These are phyloP conservation scores for Bryoerythrophyllum caledonicum DNA, from an alignment of 225 moss, liverwort and hornwort species.

Conservation along the genomic window DNA sequence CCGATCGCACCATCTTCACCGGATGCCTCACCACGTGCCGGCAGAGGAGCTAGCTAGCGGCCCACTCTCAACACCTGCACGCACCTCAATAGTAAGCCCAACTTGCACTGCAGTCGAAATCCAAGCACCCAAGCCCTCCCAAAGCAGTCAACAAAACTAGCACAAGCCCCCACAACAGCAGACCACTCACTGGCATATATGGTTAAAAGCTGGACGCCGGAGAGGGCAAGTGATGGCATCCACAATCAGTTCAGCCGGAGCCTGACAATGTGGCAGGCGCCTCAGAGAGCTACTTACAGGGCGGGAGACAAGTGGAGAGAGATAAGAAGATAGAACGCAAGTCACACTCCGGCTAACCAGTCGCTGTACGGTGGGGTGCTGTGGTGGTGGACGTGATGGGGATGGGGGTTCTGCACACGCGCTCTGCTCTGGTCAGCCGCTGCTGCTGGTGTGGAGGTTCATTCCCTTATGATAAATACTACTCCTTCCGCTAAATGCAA, in stretches of 20 bases:
- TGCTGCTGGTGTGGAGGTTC: not conserved
- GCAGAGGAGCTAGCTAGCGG: not conserved
- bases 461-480: not conserved
- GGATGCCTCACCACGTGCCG: too few relatives aligned
- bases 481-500: too few relatives aligned
- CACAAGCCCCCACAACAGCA: not conserved
- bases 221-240: not conserved
- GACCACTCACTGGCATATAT: not conserved
- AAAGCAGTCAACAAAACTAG: not conserved
- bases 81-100: not conserved
- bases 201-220: not conserved
- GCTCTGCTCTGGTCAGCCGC: not conserved
- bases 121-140: not conserved
- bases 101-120: not conserved
- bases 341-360: not conserved
- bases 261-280: constrained; percentile 1
- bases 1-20: constrained; percentile 24
- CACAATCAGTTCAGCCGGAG: not conserved
- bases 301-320: constrained; percentile 3
- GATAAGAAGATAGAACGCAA: not conserved
- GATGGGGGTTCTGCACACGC: constrained; percentile 1
- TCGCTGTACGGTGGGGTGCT: not conserved
- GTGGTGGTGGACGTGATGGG: not conserved
- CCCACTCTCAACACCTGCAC: not conserved
- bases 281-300: not conserved